Conservation (phyloP, 805 yeast species). For the Teunomyces aglyptinius region DNA sequence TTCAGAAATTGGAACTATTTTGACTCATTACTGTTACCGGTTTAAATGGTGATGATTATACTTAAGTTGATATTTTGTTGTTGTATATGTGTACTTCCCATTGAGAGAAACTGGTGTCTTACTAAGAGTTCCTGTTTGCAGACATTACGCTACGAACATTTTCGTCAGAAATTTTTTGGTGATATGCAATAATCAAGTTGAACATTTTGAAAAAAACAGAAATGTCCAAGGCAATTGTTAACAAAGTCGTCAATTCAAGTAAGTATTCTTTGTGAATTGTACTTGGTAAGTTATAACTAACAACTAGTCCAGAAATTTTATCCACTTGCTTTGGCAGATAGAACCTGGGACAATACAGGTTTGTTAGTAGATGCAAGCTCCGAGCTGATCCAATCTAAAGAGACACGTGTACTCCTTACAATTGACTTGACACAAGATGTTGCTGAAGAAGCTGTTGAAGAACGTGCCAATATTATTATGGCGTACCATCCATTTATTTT, state of each 20-base stretch:
- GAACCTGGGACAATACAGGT: conserved; percentile 95
- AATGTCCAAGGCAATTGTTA: conserved; percentile 46
- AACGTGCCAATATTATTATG: conserved; percentile 56
- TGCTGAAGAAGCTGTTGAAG: conserved; percentile 75
- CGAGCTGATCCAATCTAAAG: conserved; percentile 15
- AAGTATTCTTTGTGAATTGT: conserved; percentile 24
- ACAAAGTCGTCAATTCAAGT: conserved; percentile 39
- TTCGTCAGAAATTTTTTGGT: background rate
- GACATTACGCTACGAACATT: background rate
- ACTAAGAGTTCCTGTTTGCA: background rate
- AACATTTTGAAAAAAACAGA: background rate
- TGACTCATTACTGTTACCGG: no score
- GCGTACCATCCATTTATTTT: conserved; percentile 95
- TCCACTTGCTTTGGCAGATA: conserved; percentile 80
- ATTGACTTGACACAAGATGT: conserved; percentile 84
- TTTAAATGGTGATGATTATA: no score
- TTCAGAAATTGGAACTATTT: no score
- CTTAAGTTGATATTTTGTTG: no score
- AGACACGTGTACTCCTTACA: conserved; percentile 55
- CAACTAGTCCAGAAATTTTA: conserved; percentile 64
- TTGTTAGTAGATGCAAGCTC: conserved; percentile 69
- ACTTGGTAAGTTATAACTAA: conserved; percentile 14
- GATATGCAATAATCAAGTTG: background rate
- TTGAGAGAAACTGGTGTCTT: no score
- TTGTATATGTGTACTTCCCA: no score